Conservation (phyloP, 441 rosid species). For the Euphorbia schlechtendalii region DNA sequence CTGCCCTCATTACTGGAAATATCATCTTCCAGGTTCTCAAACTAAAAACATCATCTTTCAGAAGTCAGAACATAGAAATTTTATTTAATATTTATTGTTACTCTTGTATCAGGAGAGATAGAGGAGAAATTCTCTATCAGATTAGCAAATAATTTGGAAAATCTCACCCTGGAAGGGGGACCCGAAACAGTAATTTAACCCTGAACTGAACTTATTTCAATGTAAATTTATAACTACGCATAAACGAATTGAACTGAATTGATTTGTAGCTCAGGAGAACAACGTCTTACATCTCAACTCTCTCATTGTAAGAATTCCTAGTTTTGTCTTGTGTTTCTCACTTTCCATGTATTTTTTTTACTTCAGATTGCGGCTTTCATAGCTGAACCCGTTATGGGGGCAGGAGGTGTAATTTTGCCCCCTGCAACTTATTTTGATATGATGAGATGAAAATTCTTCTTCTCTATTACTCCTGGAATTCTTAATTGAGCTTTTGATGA, state of each 20-base stretch:
- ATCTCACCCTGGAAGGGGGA: conserved; percentile 88
- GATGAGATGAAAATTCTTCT: conserved; percentile 32
- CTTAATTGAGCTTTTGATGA: background rate
- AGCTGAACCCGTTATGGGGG: conserved; percentile 98
- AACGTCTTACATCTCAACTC: too few relatives aligned
- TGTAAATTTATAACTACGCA: too few relatives aligned
- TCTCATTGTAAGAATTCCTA: background rate
- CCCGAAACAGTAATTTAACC: conserved; percentile 74
- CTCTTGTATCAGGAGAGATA: conserved; percentile 58
- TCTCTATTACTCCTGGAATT: too few relatives aligned
- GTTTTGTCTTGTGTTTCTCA: conserved; percentile 19
- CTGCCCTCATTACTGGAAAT: conserved; percentile 99
- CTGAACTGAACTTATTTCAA: background rate
- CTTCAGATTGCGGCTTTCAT: conserved; percentile 96
- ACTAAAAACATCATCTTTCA: background rate
- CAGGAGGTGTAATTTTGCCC: conserved; percentile 96
- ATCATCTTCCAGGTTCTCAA: conserved; percentile 74
- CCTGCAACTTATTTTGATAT: conserved; percentile 95
- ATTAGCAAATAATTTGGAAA: conserved; percentile 79
- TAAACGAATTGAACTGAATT: too few relatives aligned
- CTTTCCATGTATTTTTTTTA: conserved; percentile 19
- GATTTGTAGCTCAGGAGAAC: too few relatives aligned
- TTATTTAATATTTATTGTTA: conserved; percentile 8
- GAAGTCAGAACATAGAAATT: conserved; percentile 5
- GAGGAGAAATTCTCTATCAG: conserved; percentile 94